These are phyloP conservation scores for Fusarium lyarnte DNA, from an alignment of 2,329 filamentous ascomycete species.

Conservation along the genomic window DNA sequence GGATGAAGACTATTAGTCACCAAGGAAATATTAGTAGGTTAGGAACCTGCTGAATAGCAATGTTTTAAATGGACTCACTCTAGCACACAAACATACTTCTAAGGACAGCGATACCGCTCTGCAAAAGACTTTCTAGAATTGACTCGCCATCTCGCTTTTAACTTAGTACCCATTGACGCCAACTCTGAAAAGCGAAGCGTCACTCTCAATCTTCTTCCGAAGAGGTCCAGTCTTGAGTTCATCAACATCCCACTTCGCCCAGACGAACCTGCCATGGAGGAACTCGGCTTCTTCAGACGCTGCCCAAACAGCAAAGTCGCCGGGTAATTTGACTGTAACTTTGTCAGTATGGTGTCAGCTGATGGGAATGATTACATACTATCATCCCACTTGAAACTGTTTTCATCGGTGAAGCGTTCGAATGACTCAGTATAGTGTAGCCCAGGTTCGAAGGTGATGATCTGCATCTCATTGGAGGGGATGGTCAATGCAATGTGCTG, in stretches of 20 bases:
- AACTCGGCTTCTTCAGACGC: conserved; percentile 14
- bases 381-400: conserved; percentile 7
- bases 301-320: conserved; percentile 16
- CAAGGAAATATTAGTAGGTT: too few species aligned
- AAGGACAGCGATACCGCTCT: too few species aligned
- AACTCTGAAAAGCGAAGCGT: not conserved
- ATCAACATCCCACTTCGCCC: conserved; percentile 16
- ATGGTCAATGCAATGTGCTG: conserved; percentile 53
- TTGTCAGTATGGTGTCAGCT: accelerated
- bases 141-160: not conserved
- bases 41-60: too few species aligned
- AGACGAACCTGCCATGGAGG: conserved; percentile 3
- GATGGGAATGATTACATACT: not conserved
- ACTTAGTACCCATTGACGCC: not conserved
- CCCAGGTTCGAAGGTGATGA: conserved; percentile 36
- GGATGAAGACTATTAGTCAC: too few species aligned
- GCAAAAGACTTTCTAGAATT: not conserved
- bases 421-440: conserved; percentile 11
- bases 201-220: not conserved
- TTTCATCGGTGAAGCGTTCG: not conserved
- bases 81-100: too few species aligned
- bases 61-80: too few species aligned
- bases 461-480: conserved; percentile 37
- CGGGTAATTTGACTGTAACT: not conserved
- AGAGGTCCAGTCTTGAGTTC: conserved; percentile 1